Base-by-base conservation (phyloP, 768 basidiomycete species). In the Austroboletus eburneus region DNA sequence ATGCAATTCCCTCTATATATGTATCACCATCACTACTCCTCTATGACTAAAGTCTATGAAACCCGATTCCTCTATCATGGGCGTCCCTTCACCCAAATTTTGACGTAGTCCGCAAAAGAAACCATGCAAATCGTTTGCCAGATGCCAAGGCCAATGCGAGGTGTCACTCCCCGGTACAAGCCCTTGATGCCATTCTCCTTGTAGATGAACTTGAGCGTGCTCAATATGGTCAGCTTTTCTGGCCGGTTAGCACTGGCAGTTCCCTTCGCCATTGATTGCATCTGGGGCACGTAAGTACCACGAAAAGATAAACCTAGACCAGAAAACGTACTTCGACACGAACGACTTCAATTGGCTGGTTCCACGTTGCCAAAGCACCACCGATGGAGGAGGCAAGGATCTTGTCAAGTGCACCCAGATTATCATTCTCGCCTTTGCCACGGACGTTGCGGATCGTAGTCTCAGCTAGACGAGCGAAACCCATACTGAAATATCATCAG, bases 91-190 rank as follows among this genome's bases (percentile, higher is more conserved):
- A 82, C 75, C 81, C 90, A 92, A 46, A 72, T 76, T 67, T 93
- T 95, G 54, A 97, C 93, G 62, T 93, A 93, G 70, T 97, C 94
- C 17, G 94, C 93, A 54, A 97, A 86, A 18, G 91, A 93, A 56
- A 98, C 95, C 95, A 99, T 99, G 77, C 96, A 99, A 56, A 97
- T 77, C 7, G 92, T 96, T 70, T 96, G 92, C 92, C 92, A 96
- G 64, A 95, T 79, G 50, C 95, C 93, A 50, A 99, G 81, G 52
- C 82, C 96, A 59, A 99, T 91, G 49, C 96, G 90, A 49, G 96
- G 96, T 0, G 93, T 91, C 18, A 99, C 95, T 58, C 96, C 96
- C 40, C 96, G 85, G 76, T 99, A 99, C 25, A 99, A 75, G 25
- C 95, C 96, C 69, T 88, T 92, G 61, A 99, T 75, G 44, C 96